phyloP scores from a whole-genome alignment of 2,329 filamentous ascomycete genomes.

The Colletotrichum musicola region DNA sequence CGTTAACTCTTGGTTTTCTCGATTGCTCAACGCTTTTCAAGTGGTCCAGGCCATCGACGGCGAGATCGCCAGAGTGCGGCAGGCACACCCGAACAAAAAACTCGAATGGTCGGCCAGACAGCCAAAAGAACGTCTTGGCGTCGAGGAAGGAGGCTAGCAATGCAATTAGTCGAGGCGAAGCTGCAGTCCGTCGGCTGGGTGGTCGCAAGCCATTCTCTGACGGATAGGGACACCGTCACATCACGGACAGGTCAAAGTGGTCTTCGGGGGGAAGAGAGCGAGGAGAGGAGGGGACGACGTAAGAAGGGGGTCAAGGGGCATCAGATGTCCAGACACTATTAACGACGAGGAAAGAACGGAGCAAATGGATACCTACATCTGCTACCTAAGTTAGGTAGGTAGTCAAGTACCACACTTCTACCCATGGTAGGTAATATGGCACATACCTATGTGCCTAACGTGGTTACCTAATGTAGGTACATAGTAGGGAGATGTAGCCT shows the following conservation, averaged over 20 bases:
- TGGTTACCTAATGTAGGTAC: too few relatives aligned
- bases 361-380: not conserved
- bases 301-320: not conserved
- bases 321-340: not conserved
- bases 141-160: constrained; percentile 16
- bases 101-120: constrained; percentile 2
- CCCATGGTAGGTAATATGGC: too few relatives aligned
- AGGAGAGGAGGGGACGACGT: not conserved
- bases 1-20: not conserved
- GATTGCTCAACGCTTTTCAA: not conserved
- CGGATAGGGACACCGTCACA: not conserved
- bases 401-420: too few relatives aligned
- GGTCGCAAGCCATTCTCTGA: constrained; percentile 30
- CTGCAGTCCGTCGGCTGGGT: constrained; percentile 25
- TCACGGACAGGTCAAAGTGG: constrained; percentile 26
- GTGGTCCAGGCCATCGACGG: constrained; percentile 1
- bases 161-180: constrained; percentile 29
- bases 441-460: too few relatives aligned
- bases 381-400: too few relatives aligned
- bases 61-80: not conserved
- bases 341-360: not conserved
- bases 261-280: not conserved
- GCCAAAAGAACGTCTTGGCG: constrained; percentile 10
- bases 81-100: constrained; percentile 29
- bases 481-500: too few relatives aligned